Conservation (phyloP, 2,329 filamentous ascomycete species). For the Akanthomyces uredinophilus region DNA sequence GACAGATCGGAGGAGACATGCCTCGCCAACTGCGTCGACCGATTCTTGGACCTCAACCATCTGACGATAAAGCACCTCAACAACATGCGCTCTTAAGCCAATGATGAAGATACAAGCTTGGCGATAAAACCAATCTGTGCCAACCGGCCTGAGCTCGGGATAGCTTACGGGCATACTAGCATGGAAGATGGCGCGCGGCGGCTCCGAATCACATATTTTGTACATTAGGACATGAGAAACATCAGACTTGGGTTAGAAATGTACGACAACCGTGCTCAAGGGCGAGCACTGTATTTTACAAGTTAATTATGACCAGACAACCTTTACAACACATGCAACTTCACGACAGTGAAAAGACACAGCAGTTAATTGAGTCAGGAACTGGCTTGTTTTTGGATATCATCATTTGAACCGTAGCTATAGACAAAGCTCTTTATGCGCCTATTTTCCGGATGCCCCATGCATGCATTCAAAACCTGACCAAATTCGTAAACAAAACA, state of each 20-base stretch:
- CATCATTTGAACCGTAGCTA: slow-evolving; percentile 24
- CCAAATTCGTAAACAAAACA: slow-evolving; percentile 30
- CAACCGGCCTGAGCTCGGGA: background rate
- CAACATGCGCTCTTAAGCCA: slow-evolving; percentile 38
- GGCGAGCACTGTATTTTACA: background rate
- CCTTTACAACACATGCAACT: background rate
- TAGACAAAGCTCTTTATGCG: slow-evolving; percentile 12
- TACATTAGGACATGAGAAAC: background rate
- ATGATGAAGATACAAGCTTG: too few species aligned
- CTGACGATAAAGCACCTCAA: slow-evolving; percentile 83
- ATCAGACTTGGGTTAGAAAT: background rate
- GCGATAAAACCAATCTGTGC: background rate
- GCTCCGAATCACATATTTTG: background rate
- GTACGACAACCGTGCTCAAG: background rate
- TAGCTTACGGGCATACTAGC: background rate
- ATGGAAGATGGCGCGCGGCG: background rate
- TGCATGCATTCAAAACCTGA: slow-evolving; percentile 31
- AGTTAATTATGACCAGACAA: background rate
- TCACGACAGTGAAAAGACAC: background rate
- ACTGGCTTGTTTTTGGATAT: slow-evolving; percentile 30
- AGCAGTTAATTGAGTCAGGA: slow-evolving; percentile 12
- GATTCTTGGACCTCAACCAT: slow-evolving; percentile 85
- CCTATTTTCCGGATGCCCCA: slow-evolving; percentile 12
- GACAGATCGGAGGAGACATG: slow-evolving; percentile 77
- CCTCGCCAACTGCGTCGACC: slow-evolving; percentile 86